Evolutionary conservation across 306 rosid species (phyloP), one percentile per base, ranked within the genome.

Genomic region (Adenanthera pavonina): DNA sequence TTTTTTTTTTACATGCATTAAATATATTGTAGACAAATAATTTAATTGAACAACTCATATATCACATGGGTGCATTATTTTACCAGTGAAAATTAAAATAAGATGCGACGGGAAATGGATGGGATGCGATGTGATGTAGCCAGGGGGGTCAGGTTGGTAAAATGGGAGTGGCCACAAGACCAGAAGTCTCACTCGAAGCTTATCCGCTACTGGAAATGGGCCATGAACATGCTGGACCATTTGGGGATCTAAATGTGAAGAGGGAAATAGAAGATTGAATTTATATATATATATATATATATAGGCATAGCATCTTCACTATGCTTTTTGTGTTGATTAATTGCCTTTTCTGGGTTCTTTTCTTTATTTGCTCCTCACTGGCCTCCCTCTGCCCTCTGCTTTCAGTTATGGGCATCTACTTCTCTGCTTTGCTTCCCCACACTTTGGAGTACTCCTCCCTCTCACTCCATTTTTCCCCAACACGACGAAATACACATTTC

Each of bases 141-240:
- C n/a, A n/a, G n/a, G n/a, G 7, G 49, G 78, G 36, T 17, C 11
- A 33, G 9, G 43, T 73, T 75, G 88, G 67, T 25, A 25, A 35
- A 38, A 38, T 38, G 41, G 8, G 5, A 3, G 46, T 43, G 46
- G 5, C 46, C 46, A 19, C 7, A 30, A 8, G 66, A 11, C 38
- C 38, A 35, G 25, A 30, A 62, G 40, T 74, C 25, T 66, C 49
- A 46, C 43, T 25, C 19, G 2, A 44, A 33, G 61, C 78, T 69
- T 77, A 70, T 87, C 81, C 70, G 9, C 12, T 12, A 40, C 38
- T 20, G 36, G 69, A 61, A 41, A 81, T 85, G 92, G 92, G 91
- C 43, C 69, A 70, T 57, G 69, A 6, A 25, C 30, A 25, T 25
- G 30, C 0, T 80, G 70, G 76, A 75, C 79, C 82, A 65, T 82